These are phyloP conservation scores for Pseudocohnilembus persalinus DNA, from an alignment of 169 alveolate genomes.

Conservation along the genomic window DNA sequence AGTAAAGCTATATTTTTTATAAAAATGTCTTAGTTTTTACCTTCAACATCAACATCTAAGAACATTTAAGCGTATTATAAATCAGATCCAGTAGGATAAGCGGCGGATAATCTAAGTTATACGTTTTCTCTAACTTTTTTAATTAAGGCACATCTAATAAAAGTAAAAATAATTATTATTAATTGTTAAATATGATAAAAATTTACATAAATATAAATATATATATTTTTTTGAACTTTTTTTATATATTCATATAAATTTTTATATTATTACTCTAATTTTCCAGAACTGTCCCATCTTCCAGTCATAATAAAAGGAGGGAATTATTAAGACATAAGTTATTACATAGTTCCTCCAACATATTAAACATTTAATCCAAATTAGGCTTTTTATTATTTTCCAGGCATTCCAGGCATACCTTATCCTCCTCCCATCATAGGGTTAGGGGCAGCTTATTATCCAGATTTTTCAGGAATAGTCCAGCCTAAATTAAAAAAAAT, in stretches of 20 bases:
- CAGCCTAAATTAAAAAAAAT: neutral
- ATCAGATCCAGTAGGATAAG: constrained; percentile 40
- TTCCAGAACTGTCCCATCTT: constrained; percentile 46
- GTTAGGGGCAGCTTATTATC: neutral
- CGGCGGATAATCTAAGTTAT: constrained; percentile 22
- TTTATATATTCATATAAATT: too few relatives aligned
- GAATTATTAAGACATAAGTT: neutral
- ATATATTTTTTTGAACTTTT: neutral
- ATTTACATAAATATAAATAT: too few relatives aligned
- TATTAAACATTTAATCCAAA: neutral
- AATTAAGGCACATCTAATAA: constrained; percentile 38
- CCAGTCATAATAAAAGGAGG: constrained; percentile 41
- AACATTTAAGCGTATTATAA: constrained; percentile 33
- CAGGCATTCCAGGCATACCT: constrained; percentile 3
- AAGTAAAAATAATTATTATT: too few relatives aligned
- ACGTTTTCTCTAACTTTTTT: constrained; percentile 28
- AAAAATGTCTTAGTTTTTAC: neutral
- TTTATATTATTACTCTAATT: neutral
- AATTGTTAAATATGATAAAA: too few relatives aligned
- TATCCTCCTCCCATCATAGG: neutral
- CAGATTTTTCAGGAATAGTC: neutral
- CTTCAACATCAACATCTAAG: constrained; percentile 32
- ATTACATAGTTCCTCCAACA: neutral
- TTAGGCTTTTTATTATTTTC: neutral
- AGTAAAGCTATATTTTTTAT: neutral